Base-by-base conservation (phyloP, 169 alveolate genomes). In the Babesia ovata region DNA sequence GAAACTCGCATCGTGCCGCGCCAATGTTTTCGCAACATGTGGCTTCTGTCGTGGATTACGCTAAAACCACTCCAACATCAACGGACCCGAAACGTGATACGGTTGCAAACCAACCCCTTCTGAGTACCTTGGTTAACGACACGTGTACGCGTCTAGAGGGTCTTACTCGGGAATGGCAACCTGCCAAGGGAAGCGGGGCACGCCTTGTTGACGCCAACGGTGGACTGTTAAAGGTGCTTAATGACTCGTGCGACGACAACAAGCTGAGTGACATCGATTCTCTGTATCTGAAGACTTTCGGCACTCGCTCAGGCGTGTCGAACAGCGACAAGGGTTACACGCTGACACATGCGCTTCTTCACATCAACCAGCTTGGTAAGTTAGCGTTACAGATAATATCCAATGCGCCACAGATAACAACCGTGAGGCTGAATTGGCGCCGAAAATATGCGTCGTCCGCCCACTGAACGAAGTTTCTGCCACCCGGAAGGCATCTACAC, bases 401-500 rank as follows among this genome's bases (percentile, higher is more conserved):
- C 21, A 46, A 22, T 48, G 28, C n/a, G 19, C 22, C 63, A n/a
- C 48, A 77, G 87, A 79, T 52, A 79, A 60, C 48, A 12, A 29
- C 33, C 63, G 59, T 29, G 87, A 79, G 22, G 79, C 84, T 14
- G 87, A 79, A 39, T 49, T 79, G 24, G 87, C 87, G n/a, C 87
- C 87, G 8, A 79, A 79, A 33, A 62, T 71, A 44, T 45, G 76
- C 56, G 33, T 65, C 24, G 29, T 53, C n/a, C 63, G 50, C 8
- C 63, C 66, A 17, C 63, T 60, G 21, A 45, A 8, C 16, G 24
- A 10, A 24, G 48, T 44, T 12, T 21, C 61, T 48, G 24, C 50
- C 33, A 13, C 70, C 28, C 10, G 26, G 10, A 61, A 61, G 54
- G 54, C 50, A 0, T 1, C 50, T 8, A 17, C 19, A 17, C 50